Evolutionary conservation across 441 rosid species (phyloP), one percentile per base, ranked within the genome.

Genomic region (Erodium texanum): DNA sequence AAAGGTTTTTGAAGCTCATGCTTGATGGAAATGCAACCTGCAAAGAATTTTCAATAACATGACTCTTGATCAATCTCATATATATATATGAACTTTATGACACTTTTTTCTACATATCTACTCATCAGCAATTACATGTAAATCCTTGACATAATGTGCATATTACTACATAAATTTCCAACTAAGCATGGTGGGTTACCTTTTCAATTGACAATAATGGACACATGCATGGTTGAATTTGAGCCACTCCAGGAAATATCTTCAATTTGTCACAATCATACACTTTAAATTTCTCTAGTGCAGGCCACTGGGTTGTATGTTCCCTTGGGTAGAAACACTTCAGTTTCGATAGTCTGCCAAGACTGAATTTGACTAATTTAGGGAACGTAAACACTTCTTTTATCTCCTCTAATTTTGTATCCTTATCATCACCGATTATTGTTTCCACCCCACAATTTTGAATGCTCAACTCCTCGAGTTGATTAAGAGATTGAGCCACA

Each of bases 231-330:
- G 50, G n/a, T 14, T 43, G n/a, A 43, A 59, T 5, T 19, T 56
- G 29, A 27, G 29, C 29, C 29, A 1, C 29, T 27, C 29, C 29
- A 1, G 29, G 29, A 27, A 27, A 27, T 27, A 27, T 27, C 29
- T 27, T 27, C 29, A 27, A 1, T 5, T 36, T 1, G n/a, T 59
- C 27, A 12, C 64, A 59, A 23, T 23, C 27, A 22, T 23, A 11
- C 64, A 59, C 64, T 11, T 3, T 8, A 23, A 59, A 24, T 59
- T 59, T 10, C 8, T 23, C 1, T 22, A 59, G 32, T 14, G n/a
- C 64, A 3, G 64, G 64, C 64, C 64, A 59, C 64, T 59, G 32
- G 24, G n/a, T 24, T 59, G 64, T 59, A 59, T 59, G 34, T 24
- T 59, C n/a, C n/a, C 32, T 59, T 24, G 64, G 32, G 18, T 59